Percentiles rank a stretch among this genome's conserved stretches.
phyloP scores from a whole-genome alignment of 495 filamentous ascomycete species.

The Pseudevernia furfuracea region DNA sequence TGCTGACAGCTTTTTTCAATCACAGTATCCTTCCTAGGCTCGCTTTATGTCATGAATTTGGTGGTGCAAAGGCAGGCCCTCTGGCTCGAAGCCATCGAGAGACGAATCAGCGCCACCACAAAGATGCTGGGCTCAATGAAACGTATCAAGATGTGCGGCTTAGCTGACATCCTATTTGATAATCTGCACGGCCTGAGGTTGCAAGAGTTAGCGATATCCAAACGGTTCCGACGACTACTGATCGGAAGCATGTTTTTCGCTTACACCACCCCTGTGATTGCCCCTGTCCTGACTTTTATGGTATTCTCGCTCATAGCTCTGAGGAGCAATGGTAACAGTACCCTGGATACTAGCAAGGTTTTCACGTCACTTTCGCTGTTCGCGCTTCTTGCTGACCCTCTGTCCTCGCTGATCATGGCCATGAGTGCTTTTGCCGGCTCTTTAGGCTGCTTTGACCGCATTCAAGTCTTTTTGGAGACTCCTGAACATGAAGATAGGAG shows the following conservation, averaged over 20 bases:
- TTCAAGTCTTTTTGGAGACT: constrained; percentile 50
- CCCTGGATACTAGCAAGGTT: constrained; percentile 43
- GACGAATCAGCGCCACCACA: constrained; percentile 44
- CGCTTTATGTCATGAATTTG: constrained; percentile 39
- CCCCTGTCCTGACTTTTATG: constrained; percentile 46
- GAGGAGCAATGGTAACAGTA: constrained; percentile 31
- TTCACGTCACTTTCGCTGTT: constrained; percentile 58
- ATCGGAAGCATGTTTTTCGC: constrained; percentile 49
- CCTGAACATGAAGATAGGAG: constrained; percentile 34
- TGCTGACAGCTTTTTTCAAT: background rate
- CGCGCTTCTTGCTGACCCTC: constrained; percentile 49
- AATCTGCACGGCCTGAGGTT: constrained; percentile 46
- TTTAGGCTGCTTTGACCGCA: constrained; percentile 50
- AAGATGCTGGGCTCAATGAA: constrained; percentile 51
- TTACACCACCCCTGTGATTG: constrained; percentile 37
- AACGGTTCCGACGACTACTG: constrained; percentile 46
- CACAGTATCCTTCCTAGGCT: constrained; percentile 34
- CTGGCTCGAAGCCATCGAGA: constrained; percentile 48
- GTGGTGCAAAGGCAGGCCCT: constrained; percentile 41
- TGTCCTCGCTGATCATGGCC: constrained; percentile 49
- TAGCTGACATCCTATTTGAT: constrained; percentile 35
- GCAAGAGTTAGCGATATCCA: constrained; percentile 51
- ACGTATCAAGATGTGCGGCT: constrained; percentile 56
- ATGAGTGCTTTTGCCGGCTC: constrained; percentile 47
- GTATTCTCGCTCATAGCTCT: constrained; percentile 45